Evolutionary conservation across 148 eudicot species (phyloP).

Genomic region (Amaranthus cruentus): DNA sequence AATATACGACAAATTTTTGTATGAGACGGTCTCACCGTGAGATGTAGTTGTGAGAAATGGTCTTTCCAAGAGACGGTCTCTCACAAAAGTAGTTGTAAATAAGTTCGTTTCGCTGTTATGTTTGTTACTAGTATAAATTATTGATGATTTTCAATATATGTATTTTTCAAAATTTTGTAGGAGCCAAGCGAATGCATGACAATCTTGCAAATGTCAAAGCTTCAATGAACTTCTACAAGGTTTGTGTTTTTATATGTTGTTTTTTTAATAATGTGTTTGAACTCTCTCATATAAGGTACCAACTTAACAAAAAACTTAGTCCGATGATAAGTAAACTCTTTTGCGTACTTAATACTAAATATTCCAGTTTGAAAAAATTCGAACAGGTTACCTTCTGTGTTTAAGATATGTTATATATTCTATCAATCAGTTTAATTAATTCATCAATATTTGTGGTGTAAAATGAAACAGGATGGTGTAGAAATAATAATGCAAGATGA

Average conservation of each 20-base stretch:
- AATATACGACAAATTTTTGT: neutral
- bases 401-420: too few species aligned
- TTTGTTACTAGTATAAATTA: neutral
- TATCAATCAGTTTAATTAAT: too few species aligned
- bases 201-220: constrained; percentile 19
- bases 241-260: constrained; percentile 10
- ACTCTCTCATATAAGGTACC: too few species aligned
- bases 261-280: neutral
- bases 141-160: neutral
- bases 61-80: too few species aligned
- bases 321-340: neutral
- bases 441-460: too few species aligned
- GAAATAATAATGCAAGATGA: neutral
- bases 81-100: too few species aligned
- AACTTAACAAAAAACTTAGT: too few species aligned
- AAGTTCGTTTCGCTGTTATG: too few species aligned
- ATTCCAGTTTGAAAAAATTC: too few species aligned
- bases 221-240: constrained; percentile 21
- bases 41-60: too few species aligned
- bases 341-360: neutral
- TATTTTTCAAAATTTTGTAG: constrained; percentile 23
- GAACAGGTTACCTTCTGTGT: too few species aligned
- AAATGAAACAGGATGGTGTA: neutral
- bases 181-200: constrained; percentile 32
- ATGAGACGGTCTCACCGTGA: neutral